Percentiles rank a stretch among this genome's conserved stretches.
These are phyloP conservation scores for Pseudonitzschia multiseries DNA, from an alignment of 108 stramenopile species.

Conservation along the genomic window DNA sequence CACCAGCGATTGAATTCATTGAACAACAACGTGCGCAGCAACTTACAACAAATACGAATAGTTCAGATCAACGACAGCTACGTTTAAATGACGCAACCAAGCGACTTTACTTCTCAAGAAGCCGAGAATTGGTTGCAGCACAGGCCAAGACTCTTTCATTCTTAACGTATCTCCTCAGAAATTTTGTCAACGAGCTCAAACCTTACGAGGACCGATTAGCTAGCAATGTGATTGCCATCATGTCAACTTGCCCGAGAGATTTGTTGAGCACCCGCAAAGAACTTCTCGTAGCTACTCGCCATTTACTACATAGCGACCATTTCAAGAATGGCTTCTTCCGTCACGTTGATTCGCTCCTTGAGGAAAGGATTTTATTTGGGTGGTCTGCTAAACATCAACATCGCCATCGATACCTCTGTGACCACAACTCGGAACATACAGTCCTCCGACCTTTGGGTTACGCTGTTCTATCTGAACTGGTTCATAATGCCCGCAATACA, in stretches of 20 bases:
- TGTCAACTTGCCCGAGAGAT: constrained; percentile 83
- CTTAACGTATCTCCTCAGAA: constrained; percentile 84
- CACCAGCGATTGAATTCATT: constrained; percentile 50
- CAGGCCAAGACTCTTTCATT: constrained; percentile 93
- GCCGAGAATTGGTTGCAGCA: constrained; percentile 67
- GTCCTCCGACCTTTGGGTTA: constrained; percentile 86
- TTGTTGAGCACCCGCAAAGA: constrained; percentile 83
- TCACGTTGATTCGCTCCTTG: constrained; percentile 87
- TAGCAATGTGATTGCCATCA: constrained; percentile 72
- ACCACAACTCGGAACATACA: constrained; percentile 52
- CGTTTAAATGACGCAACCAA: constrained; percentile 22
- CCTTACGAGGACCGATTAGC: constrained; percentile 82
- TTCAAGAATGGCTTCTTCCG: constrained; percentile 87
- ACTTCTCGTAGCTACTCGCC: constrained; percentile 85
- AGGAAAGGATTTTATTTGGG: constrained; percentile 82
- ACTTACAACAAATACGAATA: not conserved
- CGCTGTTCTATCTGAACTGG: constrained; percentile 86
- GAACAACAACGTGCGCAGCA: constrained; percentile 22
- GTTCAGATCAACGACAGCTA: constrained; percentile 10
- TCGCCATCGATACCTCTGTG: constrained; percentile 2
- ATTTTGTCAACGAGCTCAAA: constrained; percentile 73
- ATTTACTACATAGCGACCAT: constrained; percentile 84
- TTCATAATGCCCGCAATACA: constrained; percentile 75
- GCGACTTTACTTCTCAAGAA: constrained; percentile 55
- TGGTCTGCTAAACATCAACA: constrained; percentile 24